phyloP scores from a whole-genome alignment of 768 basidiomycete genomes.

The Lactarius trivialis region DNA sequence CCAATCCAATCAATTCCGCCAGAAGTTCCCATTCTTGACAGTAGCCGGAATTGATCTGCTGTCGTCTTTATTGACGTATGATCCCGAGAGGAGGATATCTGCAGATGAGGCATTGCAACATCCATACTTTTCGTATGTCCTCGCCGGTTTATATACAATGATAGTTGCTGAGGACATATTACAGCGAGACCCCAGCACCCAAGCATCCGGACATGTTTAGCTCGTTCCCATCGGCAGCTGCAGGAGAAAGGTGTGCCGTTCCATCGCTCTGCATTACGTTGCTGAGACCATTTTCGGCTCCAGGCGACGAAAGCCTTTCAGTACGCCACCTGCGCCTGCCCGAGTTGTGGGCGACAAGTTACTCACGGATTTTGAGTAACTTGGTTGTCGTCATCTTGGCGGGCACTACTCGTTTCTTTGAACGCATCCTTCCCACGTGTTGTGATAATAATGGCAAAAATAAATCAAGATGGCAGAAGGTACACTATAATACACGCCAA shows the following conservation, averaged over 20 bases:
- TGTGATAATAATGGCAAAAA: neutral
- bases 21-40: slow-evolving; percentile 82
- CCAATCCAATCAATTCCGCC: slow-evolving; percentile 69
- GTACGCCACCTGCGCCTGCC: slow-evolving; percentile 75
- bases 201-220: slow-evolving; percentile 95
- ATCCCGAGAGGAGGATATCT: slow-evolving; percentile 77
- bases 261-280: neutral
- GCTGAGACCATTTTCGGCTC: slow-evolving; percentile 1
- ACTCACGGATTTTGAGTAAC: slow-evolving; percentile 54
- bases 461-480: slow-evolving; percentile 1
- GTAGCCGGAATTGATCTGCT: slow-evolving; percentile 80
- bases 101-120: slow-evolving; percentile 89
- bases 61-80: slow-evolving; percentile 77
- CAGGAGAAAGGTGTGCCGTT: slow-evolving; percentile 79
- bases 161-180: neutral
- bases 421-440: neutral
- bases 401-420: neutral
- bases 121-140: slow-evolving; percentile 81
- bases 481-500: neutral
- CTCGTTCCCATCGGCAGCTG: slow-evolving; percentile 92
- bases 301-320: slow-evolving; percentile 71
- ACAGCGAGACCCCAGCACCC: slow-evolving; percentile 86
- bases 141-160: neutral
- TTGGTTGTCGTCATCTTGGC: neutral
- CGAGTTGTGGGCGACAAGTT: slow-evolving; percentile 63